Evolutionary conservation across 2,329 filamentous ascomycete species (phyloP).

Genomic region (Talaromyces pinophilus): DNA sequence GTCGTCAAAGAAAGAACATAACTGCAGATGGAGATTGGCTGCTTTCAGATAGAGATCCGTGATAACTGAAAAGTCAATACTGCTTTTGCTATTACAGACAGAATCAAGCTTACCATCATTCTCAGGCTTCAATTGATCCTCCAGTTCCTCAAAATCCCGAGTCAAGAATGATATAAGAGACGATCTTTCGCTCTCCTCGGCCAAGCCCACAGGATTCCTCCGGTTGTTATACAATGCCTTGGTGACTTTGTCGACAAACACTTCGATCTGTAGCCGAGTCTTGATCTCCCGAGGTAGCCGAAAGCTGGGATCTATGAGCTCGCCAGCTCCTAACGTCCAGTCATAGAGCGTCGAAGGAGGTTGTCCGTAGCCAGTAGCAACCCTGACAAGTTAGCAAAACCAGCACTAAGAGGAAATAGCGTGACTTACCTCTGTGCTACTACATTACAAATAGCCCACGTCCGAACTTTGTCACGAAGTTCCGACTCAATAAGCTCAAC

Average conservation of each 20-base stretch:
- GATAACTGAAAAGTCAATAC: constrained; percentile 37
- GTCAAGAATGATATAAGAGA: constrained; percentile 49
- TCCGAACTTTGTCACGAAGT: constrained; percentile 63
- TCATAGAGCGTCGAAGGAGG: constrained; percentile 64
- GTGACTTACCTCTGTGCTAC: constrained; percentile 62
- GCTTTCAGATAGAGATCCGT: constrained; percentile 52
- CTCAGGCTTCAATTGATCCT: constrained; percentile 51
- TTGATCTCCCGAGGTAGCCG: constrained; percentile 55
- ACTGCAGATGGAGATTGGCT: constrained; percentile 49
- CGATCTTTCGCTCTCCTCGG: constrained; percentile 47
- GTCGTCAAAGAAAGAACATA: constrained; percentile 54
- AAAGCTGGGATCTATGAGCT: constrained; percentile 48
- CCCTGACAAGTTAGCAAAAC: constrained; percentile 40
- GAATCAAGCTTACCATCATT: constrained; percentile 40
- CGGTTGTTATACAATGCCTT: constrained; percentile 59
- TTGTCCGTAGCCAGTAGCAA: constrained; percentile 69
- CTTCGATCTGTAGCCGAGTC: constrained; percentile 57
- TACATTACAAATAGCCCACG: constrained; percentile 69
- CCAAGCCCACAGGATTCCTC: constrained; percentile 55
- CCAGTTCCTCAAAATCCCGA: constrained; percentile 52
- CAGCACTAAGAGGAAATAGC: background rate
- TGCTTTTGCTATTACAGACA: constrained; percentile 9
- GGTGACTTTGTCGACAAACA: constrained; percentile 60
- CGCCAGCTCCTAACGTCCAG: constrained; percentile 55
- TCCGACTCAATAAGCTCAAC: constrained; percentile 62